These are phyloP conservation scores for Salix exigua DNA, from an alignment of 345 rosid species.

Conservation along the genomic window DNA sequence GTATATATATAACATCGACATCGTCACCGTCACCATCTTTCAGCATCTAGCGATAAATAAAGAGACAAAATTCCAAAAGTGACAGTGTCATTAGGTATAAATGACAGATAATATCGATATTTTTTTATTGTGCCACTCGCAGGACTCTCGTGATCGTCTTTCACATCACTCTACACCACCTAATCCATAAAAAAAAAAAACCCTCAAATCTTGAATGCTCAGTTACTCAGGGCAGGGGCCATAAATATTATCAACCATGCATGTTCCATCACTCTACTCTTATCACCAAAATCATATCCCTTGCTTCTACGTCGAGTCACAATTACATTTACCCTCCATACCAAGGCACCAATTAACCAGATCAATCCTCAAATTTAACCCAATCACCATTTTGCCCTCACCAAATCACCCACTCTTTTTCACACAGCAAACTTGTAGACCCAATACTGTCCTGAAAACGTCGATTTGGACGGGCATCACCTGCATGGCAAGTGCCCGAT, in stretches of 20 bases:
- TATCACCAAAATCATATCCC: not conserved
- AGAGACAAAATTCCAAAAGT: not conserved
- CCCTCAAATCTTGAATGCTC: not conserved
- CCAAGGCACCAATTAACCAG: not conserved
- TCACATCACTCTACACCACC: conserved; percentile 10
- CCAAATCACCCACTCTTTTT: not conserved
- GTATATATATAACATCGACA: not conserved
- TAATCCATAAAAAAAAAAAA: not conserved
- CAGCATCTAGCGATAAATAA: conserved; percentile 1
- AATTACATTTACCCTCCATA: not conserved
- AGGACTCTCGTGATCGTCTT: conserved; percentile 41
- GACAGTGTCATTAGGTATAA: not conserved
- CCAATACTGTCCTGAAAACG: conserved; percentile 1
- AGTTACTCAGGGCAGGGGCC: not conserved
- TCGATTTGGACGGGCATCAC: not conserved
- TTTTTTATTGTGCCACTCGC: conserved; percentile 28
- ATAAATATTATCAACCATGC: conserved; percentile 4
- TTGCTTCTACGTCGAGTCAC: not conserved
- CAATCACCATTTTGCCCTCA: conserved; percentile 3
- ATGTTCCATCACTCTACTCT: conserved; percentile 13
- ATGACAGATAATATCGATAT: not conserved
- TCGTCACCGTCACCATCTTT: not conserved
- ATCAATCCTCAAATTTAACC: not conserved
- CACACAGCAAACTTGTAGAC: not conserved
- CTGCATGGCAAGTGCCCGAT: conserved; percentile 1